These are phyloP conservation scores for Fusarium lateritium DNA, from an alignment of 2,329 filamentous ascomycete species.

Conservation along the genomic window DNA sequence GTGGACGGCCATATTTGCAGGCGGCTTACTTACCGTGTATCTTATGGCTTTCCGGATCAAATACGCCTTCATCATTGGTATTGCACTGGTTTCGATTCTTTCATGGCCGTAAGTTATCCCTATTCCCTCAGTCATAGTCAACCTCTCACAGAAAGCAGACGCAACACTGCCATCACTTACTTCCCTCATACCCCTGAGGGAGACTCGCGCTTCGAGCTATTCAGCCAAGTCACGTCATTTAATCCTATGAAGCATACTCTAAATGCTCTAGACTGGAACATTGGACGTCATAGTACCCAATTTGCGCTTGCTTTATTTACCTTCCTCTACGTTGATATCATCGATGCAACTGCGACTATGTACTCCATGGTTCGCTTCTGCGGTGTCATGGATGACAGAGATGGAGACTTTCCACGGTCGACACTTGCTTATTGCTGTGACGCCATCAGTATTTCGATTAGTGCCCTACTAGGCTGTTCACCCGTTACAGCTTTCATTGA, in stretches of 20 bases:
- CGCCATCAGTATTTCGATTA: constrained; percentile 75
- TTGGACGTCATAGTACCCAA: constrained; percentile 74
- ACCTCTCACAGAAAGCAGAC: constrained; percentile 9
- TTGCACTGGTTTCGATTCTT: constrained; percentile 83
- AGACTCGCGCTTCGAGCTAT: constrained; percentile 80
- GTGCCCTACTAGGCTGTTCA: constrained; percentile 74
- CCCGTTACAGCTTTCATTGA: constrained; percentile 81
- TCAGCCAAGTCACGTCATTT: constrained; percentile 84
- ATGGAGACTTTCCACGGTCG: constrained; percentile 83
- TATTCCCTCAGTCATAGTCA: rapidly evolving
- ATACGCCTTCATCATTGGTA: constrained; percentile 84
- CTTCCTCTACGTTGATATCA: constrained; percentile 81
- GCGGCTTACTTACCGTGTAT: constrained; percentile 80
- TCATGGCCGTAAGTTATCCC: constrained; percentile 78
- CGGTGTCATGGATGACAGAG: constrained; percentile 70
- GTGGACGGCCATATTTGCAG: constrained; percentile 87
- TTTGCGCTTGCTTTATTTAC: constrained; percentile 82
- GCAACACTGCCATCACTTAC: constrained; percentile 76
- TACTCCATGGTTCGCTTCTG: constrained; percentile 82
- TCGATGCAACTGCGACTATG: constrained; percentile 79
- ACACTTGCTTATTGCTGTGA: constrained; percentile 81
- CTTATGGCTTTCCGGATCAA: constrained; percentile 86
- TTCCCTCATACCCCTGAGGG: constrained; percentile 79
- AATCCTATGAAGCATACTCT: constrained; percentile 78
- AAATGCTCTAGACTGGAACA: constrained; percentile 77